Evolutionary conservation across 257 asterid species (phyloP), one percentile per base, ranked within the genome.

Genomic region (Paulownia fortunei): DNA sequence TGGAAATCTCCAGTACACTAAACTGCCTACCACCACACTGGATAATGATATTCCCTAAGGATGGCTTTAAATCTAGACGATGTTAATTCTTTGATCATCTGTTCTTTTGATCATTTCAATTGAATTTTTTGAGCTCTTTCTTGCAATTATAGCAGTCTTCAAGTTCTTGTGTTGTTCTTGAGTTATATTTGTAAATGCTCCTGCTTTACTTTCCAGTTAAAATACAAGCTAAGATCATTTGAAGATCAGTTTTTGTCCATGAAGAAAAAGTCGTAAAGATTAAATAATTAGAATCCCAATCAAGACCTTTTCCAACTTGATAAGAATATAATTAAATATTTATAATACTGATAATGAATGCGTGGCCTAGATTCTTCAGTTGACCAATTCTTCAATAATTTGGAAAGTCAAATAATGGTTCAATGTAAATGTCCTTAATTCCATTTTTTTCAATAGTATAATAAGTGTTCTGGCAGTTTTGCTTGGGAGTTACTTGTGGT

Each of bases 1-100:
- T 73, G 86, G 77, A 2, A 24, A 27, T 62, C 16, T 75, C 3
- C 34, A 58, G 55, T 78, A 78, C 46, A 41, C 78, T 47, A 83
- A 80, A 66, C 5, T 82, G 52, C 39, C 76, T 11, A n/a, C 62
- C 12, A 6, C 13, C 30, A 11, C 8, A 1, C 11, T 63, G 37
- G 47, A 68, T 5, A 23, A 66, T 69, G 76, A 44, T 61, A 56
- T 58, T 52, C 32, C 47, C 49, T 47, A 24, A 79, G 15, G 37
- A 0, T 19, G n/a, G 30, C 5, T 61, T 56, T 52, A 4, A 18
- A 24, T 21, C n/a, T 24, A 8, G 5, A 23, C 2, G 34, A 6
- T n/a, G 21, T 39, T 9, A 2, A 21, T n/a, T n/a, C 21, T 1
- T 16, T 18, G 26, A 34, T 13, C 6, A 1, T 21, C 24, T 1